Conservation (phyloP, 2,329 filamentous ascomycete species). For the Sarocladiaceae sp. region DNA sequence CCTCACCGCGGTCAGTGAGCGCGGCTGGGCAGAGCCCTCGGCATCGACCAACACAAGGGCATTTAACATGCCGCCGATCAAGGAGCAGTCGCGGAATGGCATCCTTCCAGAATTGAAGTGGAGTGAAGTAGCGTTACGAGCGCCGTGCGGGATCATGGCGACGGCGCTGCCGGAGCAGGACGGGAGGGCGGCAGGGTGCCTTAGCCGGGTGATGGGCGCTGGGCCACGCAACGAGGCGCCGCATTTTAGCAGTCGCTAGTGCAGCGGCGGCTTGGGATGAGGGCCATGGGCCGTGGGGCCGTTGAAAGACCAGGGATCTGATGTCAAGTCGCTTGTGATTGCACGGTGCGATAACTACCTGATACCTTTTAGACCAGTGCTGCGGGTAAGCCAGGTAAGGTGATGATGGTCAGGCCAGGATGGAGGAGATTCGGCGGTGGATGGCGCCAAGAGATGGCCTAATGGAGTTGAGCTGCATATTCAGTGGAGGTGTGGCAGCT, state of each 20-base stretch:
- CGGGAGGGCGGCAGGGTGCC: conserved; percentile 5
- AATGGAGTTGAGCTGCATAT: conserved; percentile 1
- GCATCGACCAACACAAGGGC: not conserved
- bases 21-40: not conserved
- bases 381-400: too few relatives aligned
- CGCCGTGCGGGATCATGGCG: not conserved
- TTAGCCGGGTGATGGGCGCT: conserved; percentile 2
- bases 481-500: conserved; percentile 1
- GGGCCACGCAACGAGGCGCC: not conserved
- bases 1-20: conserved; percentile 1
- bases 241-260: not conserved
- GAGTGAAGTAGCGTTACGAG: conserved; percentile 1
- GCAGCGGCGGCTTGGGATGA: not conserved
- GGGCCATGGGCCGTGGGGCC: not conserved
- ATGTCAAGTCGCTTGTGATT: too few relatives aligned
- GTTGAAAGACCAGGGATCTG: not conserved
- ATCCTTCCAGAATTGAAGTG: conserved; percentile 7
- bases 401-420: not conserved
- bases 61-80: not conserved
- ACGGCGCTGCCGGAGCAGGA: conserved; percentile 5
- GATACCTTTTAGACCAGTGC: too few relatives aligned
- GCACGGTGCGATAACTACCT: too few relatives aligned
- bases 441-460: conserved; percentile 7
- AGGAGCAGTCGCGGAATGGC: not conserved
- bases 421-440: not conserved